Evolutionary conservation across 2,329 filamentous ascomycete genomes (phyloP), one percentile per base, ranked within the genome.

Genomic region (Talaromyces islandicus): DNA sequence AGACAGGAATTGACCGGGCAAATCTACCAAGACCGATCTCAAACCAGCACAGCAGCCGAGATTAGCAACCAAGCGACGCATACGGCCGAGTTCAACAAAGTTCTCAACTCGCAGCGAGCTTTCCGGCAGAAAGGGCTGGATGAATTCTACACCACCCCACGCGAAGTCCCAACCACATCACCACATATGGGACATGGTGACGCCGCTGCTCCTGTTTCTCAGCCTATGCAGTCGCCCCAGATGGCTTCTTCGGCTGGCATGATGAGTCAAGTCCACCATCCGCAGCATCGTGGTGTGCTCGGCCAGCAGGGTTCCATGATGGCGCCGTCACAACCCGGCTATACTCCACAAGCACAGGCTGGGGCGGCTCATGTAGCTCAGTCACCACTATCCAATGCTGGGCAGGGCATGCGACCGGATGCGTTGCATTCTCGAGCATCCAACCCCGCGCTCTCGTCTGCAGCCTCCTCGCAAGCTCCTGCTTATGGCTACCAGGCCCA

Each of bases 1-100:
- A 86, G 93, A 65, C 94, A 97, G 76, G 94, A 97, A 71, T 86
- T 97, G 63, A 86, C 89, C 14, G 94, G 92, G 25, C 87, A 89
- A 41, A 82, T 92, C 10, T 99, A 97, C 76, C 88, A 93, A 73
- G 94, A 97, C 72, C 84, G 91, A 67, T 90, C 88, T 9, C 87
- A 92, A 71, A 82, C 91, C 11, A 90, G 88, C 64, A 85, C 88
- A 30, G 82, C 90, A 29, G 81, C 85, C 53, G 93, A 97, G 68
- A 86, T 97, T 58, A 82, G 94, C 65, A 88, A 89, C 52, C 92
- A 97, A 73, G 91, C 92, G 29, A 86, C 91, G 56, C 91, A 96
- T 64, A 89, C 93, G 19, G 91, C 91, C 60, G 93, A 97, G 67
- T 96, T 89, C 78, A 97, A 93, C 78, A 91, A 94, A 68, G 84